Base-by-base conservation (phyloP, 768 basidiomycete genomes). In the Lentinula guzmanii region DNA sequence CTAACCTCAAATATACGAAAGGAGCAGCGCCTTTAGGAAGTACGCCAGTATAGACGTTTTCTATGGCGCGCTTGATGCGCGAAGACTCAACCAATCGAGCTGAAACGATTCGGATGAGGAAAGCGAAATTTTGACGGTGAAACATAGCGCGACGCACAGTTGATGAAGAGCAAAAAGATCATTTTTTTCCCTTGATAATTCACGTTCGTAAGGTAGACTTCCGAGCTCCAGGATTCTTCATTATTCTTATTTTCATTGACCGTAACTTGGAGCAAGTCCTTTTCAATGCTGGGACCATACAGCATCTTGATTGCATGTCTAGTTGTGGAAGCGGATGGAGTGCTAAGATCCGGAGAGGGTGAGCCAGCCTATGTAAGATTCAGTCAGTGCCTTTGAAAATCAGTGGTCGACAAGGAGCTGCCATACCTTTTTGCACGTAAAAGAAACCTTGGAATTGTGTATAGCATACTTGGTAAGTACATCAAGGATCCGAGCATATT, bases 381-480 rank as follows among this genome's bases (percentile, higher is more conserved):
- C 28, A 24, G 24, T 24, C 24, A 28, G 28, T 28, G 28, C 28
- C 28, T 28, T 28, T 28, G 28, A 28, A 0, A 28, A 28, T 4
- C 3, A 28, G 28, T 28, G 28, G 28, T 3, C 9, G 37, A 39
- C 37, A 7, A 51, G 15, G 15, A 28, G 45, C 52, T 48, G 16
- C 57, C 67, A 51, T 52, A 89, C 93, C 84, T 98, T 98, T 72
- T 91, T 95, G 80, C 95, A 98, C 0, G 86, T 79, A 75, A 98
- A 96, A 0, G 94, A 82, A 3, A 95, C 85, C 10, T 82, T 84
- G 0, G 96, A 85, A 70, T 99, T 98, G 71, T 99, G 97, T 9
- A 95, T 80, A 0, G 97, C 93, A 69, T 99, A 99, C 63, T 89
- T 91, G 2, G 91, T 92, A 31, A 98, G 79, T 9, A 98, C 91